These are phyloP conservation scores for Ceratocystis huliohia DNA, from an alignment of 2,329 filamentous ascomycete genomes.

Conservation along the genomic window DNA sequence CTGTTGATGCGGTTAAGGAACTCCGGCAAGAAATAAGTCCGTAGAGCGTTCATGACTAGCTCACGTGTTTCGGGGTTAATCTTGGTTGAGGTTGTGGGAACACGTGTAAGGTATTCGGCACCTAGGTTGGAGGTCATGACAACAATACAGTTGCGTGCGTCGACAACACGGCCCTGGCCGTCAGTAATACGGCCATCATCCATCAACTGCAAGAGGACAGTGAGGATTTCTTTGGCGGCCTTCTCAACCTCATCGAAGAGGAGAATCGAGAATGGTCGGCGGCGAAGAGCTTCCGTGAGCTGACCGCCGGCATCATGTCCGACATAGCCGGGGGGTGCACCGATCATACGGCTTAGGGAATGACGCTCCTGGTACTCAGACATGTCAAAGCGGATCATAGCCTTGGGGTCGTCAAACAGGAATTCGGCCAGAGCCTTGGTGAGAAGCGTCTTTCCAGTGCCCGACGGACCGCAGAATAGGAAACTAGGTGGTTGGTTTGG, in stretches of 20 bases:
- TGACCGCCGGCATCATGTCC: slow-evolving; percentile 94
- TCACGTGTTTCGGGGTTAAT: slow-evolving; percentile 79
- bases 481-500: slow-evolving; percentile 96
- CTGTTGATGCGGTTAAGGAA: slow-evolving; percentile 97
- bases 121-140: slow-evolving; percentile 98
- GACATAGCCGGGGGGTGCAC: slow-evolving; percentile 90
- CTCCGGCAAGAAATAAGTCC: slow-evolving; percentile 94
- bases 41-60: slow-evolving; percentile 78
- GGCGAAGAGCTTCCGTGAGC: slow-evolving; percentile 83
- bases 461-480: slow-evolving; percentile 95
- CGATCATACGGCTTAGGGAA: slow-evolving; percentile 91
- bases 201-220: slow-evolving; percentile 97
- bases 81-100: slow-evolving; percentile 62
- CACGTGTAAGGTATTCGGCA: slow-evolving; percentile 79
- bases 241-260: slow-evolving; percentile 98
- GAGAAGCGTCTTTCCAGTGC: slow-evolving; percentile 93
- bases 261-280: slow-evolving; percentile 92
- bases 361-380: slow-evolving; percentile 98
- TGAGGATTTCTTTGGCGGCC: slow-evolving; percentile 92
- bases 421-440: slow-evolving; percentile 97
- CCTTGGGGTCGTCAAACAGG: slow-evolving; percentile 89
- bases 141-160: slow-evolving; percentile 95
- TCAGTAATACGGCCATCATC: slow-evolving; percentile 98
- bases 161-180: slow-evolving; percentile 86
- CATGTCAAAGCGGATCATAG: slow-evolving; percentile 99